These are phyloP conservation scores for Xylariaceae sp. DNA, from an alignment of 2,329 filamentous ascomycete genomes.

Conservation along the genomic window DNA sequence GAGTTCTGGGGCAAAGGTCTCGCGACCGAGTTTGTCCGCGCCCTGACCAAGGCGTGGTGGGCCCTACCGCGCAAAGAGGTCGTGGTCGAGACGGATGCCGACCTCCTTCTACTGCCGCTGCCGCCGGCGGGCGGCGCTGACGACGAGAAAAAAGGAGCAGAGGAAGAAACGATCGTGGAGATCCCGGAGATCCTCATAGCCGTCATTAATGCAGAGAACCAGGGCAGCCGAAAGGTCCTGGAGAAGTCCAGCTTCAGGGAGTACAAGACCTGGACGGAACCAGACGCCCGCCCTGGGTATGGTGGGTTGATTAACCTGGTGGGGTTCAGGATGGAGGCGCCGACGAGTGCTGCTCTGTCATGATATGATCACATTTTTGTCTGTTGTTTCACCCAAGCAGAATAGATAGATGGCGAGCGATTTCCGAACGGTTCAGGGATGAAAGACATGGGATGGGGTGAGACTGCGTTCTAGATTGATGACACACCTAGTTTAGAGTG, in stretches of 20 bases:
- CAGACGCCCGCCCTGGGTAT: constrained; percentile 19
- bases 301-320: constrained; percentile 1
- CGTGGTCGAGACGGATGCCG: constrained; percentile 36
- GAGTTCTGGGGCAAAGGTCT: constrained; percentile 52
- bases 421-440: too few relatives aligned
- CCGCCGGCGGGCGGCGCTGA: constrained; percentile 1
- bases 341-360: too few relatives aligned
- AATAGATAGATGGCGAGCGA: constrained; percentile 1
- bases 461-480: too few relatives aligned
- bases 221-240: constrained; percentile 50
- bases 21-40: constrained; percentile 51
- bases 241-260: constrained; percentile 50
- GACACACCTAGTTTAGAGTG: too few relatives aligned
- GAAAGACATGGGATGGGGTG: too few relatives aligned
- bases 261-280: constrained; percentile 36
- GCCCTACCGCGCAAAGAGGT: constrained; percentile 41
- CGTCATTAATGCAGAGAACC: constrained; percentile 44
- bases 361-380: too few relatives aligned
- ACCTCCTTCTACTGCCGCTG: too few relatives aligned
- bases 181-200: constrained; percentile 41
- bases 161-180: constrained; percentile 19
- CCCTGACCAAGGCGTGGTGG: constrained; percentile 43
- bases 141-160: constrained; percentile 5
- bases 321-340: constrained; percentile 14
- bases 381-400: too few relatives aligned